Base-by-base conservation (phyloP, 2,329 filamentous ascomycete species). In the Xylariaceae sp. region DNA sequence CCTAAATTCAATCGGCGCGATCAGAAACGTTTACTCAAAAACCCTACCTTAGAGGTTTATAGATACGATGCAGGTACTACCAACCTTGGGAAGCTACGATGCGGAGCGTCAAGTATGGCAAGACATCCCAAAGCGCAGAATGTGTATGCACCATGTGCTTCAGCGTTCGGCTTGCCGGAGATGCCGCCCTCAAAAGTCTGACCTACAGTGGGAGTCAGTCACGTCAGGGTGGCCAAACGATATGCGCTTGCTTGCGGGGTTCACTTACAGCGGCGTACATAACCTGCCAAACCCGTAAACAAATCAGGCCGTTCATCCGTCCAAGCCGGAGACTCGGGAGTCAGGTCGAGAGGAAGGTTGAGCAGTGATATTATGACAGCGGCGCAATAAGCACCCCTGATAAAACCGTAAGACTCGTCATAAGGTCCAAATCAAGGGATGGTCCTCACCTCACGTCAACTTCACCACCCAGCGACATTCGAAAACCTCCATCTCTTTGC, bases 171-270 rank as follows among this genome's bases (percentile, higher is more conserved):
- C 49, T 85, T 83, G 42, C 81, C 85, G 50, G 87, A 90, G 53
- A 98, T 89, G 37, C 93, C 93, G 50, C 93, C 93, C 69, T 98
- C 93, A 64, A 85, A 96, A 9, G 88, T 94, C 74, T 97, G 91
- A 62, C 87, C 85, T 89, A 50, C 48, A 32, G n/a, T 7, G 15
- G 15, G 12, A 37, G 38, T 63, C 43, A 61, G 50, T 43, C n/a
- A n/a, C n/a, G n/a, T n/a, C n/a, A n/a, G n/a, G n/a, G 42, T 38
- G 26, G 39, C 37, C 37, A 31, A 39, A 39, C 38, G 45, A 38
- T 43, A 43, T 38, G 34, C 34, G 34, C 22, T 26, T 38, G 31
- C 41, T 39, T 44, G 42, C 43, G 29, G 53, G 52, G 45, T 42
- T 51, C 76, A n/a, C 81, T 71, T 76, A 85, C 91, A 96, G 66